phyloP scores from a whole-genome alignment of 1,284 basidiomycete species.

The Taiwanofungus camphoratus region DNA sequence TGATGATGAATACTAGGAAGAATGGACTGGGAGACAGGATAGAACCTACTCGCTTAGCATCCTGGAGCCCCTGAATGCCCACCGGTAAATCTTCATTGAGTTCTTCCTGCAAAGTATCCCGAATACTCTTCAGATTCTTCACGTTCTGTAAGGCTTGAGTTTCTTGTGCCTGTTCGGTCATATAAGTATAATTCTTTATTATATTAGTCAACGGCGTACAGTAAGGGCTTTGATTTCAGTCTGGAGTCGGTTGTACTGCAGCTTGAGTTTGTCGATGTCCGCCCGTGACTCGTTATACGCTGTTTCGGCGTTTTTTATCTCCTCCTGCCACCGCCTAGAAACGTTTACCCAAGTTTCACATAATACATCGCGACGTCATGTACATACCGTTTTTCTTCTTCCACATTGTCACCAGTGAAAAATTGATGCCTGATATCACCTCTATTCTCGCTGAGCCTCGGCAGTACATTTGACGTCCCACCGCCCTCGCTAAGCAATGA shows the following conservation, averaged over 20 bases:
- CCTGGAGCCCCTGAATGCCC: constrained; percentile 62
- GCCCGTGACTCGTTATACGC: constrained; percentile 6
- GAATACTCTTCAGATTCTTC: constrained; percentile 24
- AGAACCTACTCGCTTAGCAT: constrained; percentile 41
- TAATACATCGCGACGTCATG: too few species aligned
- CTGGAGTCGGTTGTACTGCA: constrained; percentile 5
- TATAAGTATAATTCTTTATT: background rate
- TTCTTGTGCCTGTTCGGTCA: constrained; percentile 10
- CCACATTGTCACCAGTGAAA: constrained; percentile 37
- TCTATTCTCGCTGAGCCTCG: constrained; percentile 26
- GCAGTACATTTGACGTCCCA: constrained; percentile 39
- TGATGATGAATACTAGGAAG: background rate
- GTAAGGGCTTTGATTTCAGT: constrained; percentile 3
- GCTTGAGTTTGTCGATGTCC: constrained; percentile 7
- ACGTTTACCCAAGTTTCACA: too few species aligned
- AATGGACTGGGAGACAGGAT: background rate
- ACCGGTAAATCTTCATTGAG: constrained; percentile 72
- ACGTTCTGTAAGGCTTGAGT: constrained; percentile 3
- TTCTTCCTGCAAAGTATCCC: constrained; percentile 47
- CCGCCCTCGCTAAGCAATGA: constrained; percentile 55
- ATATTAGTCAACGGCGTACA: constrained; percentile 3
- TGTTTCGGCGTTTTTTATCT: constrained; percentile 16
- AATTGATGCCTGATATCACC: constrained; percentile 43
- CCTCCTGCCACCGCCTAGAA: constrained; percentile 17
- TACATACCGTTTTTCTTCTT: constrained; percentile 28